Evolutionary conservation across 2,329 filamentous ascomycete species (phyloP).

Genomic region (Sclerotinia nivalis): DNA sequence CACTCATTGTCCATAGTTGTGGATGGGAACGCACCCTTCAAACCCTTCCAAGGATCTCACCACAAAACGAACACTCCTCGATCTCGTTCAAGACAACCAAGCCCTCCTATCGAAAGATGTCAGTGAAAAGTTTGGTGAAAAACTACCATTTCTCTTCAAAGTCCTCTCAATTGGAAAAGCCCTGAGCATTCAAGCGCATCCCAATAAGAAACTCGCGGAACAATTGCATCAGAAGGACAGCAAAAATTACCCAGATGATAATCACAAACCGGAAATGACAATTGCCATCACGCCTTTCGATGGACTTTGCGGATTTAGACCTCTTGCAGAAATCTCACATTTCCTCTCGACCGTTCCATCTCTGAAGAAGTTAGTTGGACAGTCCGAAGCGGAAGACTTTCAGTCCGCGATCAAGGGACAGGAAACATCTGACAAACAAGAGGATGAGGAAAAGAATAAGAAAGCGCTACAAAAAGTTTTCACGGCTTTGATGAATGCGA

Average conservation of each 20-base stretch:
- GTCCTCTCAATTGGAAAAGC: conserved; percentile 95
- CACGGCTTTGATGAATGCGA: conserved; percentile 76
- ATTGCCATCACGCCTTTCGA: conserved; percentile 97
- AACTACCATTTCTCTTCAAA: conserved; percentile 96
- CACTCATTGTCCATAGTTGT: conserved; percentile 61
- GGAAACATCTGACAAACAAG: conserved; percentile 44
- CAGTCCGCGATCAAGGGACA: conserved; percentile 55
- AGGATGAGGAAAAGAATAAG: conserved; percentile 65
- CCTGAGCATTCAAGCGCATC: conserved; percentile 94
- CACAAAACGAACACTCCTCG: conserved; percentile 82
- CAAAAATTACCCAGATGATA: conserved; percentile 97
- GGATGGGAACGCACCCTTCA: conserved; percentile 98
- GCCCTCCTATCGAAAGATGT: conserved; percentile 75
- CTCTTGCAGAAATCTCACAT: conserved; percentile 80
- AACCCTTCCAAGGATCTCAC: conserved; percentile 88
- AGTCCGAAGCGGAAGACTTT: conserved; percentile 60
- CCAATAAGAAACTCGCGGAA: conserved; percentile 92
- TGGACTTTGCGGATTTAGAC: conserved; percentile 92
- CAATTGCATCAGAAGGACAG: conserved; percentile 81
- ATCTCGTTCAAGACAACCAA: conserved; percentile 84
- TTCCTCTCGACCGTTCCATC: conserved; percentile 66
- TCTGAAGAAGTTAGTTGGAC: conserved; percentile 66
- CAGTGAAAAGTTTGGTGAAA: conserved; percentile 71
- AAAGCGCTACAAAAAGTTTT: conserved; percentile 75
- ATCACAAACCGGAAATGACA: conserved; percentile 99